phyloP scores from a whole-genome alignment of 495 filamentous ascomycete species.

The Lasiosphaeriaceae sp. region DNA sequence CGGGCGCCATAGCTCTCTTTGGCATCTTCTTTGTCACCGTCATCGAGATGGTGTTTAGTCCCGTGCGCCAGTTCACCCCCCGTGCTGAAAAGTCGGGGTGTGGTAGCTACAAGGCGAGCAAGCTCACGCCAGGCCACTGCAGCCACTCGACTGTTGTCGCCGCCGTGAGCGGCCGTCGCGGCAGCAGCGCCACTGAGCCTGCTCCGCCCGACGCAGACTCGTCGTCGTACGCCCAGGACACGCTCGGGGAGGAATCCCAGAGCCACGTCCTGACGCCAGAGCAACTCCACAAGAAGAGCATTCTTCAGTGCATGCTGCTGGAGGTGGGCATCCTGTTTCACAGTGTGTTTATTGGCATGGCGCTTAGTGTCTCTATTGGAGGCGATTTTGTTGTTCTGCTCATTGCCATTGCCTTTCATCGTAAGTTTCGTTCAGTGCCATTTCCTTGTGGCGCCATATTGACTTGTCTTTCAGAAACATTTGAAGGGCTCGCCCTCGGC shows the following conservation, averaged over 20 bases:
- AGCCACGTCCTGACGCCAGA: constrained; percentile 29
- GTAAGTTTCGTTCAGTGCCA: too few relatives aligned
- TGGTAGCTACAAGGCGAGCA: not conserved
- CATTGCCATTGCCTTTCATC: constrained; percentile 78
- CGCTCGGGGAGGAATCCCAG: constrained; percentile 23
- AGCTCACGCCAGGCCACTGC: constrained; percentile 7
- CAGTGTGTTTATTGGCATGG: constrained; percentile 86
- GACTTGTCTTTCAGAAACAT: constrained; percentile 43
- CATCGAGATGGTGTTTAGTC: constrained; percentile 70
- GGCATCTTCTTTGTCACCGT: constrained; percentile 69
- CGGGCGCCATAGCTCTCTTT: constrained; percentile 71
- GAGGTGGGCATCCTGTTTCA: constrained; percentile 86
- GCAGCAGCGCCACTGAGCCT: constrained; percentile 8
- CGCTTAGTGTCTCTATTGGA: constrained; percentile 70
- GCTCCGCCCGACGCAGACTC: not conserved
- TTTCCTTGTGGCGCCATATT: too few relatives aligned
- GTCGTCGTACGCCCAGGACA: constrained; percentile 12
- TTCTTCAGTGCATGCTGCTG: constrained; percentile 74
- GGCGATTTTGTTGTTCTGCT: constrained; percentile 74
- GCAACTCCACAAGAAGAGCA: constrained; percentile 50
- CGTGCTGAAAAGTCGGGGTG: not conserved
- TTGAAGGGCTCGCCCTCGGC: constrained; percentile 73
- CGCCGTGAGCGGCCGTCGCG: constrained; percentile 6
- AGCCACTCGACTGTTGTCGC: constrained; percentile 12
- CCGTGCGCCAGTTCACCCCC: constrained; percentile 34